phyloP scores from a whole-genome alignment of 257 asterid species.

The Fraxinus pennsylvanica region DNA sequence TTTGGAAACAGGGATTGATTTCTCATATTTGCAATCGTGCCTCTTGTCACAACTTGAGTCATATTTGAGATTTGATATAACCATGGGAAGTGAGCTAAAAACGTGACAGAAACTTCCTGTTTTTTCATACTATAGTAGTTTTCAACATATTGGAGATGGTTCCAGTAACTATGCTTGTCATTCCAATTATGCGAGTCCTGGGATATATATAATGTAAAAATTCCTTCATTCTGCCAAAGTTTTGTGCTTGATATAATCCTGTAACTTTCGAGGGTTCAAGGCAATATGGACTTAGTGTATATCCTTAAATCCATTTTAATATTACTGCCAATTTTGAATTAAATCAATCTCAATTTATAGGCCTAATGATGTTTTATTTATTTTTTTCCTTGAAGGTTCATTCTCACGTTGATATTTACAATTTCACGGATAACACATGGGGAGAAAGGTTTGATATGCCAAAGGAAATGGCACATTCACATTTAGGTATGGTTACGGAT shows the following conservation, averaged over 20 bases:
- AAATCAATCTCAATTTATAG: conserved; percentile 9
- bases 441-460: conserved; percentile 95
- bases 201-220: background rate
- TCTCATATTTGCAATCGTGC: background rate
- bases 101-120: background rate
- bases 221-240: background rate
- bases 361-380: background rate
- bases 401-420: conserved; percentile 89
- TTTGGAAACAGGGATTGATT: background rate
- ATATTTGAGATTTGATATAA: conserved; percentile 19
- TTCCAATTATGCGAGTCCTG: conserved; percentile 10
- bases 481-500: conserved; percentile 94
- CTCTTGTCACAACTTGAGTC: conserved; percentile 7
- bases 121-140: background rate
- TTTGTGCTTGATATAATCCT: conserved; percentile 10
- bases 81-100: background rate
- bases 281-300: background rate
- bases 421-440: conserved; percentile 86
- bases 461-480: conserved; percentile 97
- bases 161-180: conserved; percentile 10
- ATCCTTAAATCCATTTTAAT: background rate
- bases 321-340: background rate
- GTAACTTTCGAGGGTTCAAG: background rate
- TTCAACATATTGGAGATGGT: background rate
- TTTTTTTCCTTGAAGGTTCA: conserved; percentile 56